A percentile compares a stretch with the other conserved stretches of the same genome.
phyloP scores from a whole-genome alignment of 768 basidiomycete genomes.

The Lentinula raphanica region DNA sequence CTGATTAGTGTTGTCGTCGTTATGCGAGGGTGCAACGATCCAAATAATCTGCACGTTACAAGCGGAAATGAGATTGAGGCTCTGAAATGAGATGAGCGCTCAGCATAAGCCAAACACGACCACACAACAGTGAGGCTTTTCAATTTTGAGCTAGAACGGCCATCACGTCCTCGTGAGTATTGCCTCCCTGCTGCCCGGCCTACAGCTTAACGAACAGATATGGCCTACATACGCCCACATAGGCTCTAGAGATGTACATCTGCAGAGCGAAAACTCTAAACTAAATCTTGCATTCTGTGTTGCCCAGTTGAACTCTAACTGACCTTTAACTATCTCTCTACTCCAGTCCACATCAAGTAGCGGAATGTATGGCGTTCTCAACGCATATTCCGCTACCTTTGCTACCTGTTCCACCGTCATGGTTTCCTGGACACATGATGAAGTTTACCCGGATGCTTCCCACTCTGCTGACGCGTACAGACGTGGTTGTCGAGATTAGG shows the following conservation, averaged over 20 bases:
- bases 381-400: conserved; percentile 31
- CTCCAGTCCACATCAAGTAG: background rate
- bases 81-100: too few relatives aligned
- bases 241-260: too few relatives aligned
- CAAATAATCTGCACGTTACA: too few relatives aligned
- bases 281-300: too few relatives aligned
- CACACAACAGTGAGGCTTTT: background rate
- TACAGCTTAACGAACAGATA: too few relatives aligned
- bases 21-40: too few relatives aligned
- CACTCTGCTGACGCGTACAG: conserved; percentile 69
- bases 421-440: conserved; percentile 97
- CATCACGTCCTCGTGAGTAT: too few relatives aligned
- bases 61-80: too few relatives aligned
- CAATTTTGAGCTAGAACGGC: background rate
- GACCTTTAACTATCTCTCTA: background rate
- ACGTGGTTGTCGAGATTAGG: conserved; percentile 90
- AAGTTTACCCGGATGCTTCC: conserved; percentile 77
- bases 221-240: too few relatives aligned
- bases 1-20: too few relatives aligned
- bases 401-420: conserved; percentile 76
- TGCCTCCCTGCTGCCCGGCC: too few relatives aligned
- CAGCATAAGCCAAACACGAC: background rate
- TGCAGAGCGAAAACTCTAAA: too few relatives aligned
- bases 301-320: background rate
- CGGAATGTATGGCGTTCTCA: conserved; percentile 7